A percentile compares a stretch with the other conserved stretches of the same genome.
These are phyloP conservation scores for Microcyclospora tardicrescens DNA, from an alignment of 2,329 filamentous ascomycete genomes.

Conservation along the genomic window DNA sequence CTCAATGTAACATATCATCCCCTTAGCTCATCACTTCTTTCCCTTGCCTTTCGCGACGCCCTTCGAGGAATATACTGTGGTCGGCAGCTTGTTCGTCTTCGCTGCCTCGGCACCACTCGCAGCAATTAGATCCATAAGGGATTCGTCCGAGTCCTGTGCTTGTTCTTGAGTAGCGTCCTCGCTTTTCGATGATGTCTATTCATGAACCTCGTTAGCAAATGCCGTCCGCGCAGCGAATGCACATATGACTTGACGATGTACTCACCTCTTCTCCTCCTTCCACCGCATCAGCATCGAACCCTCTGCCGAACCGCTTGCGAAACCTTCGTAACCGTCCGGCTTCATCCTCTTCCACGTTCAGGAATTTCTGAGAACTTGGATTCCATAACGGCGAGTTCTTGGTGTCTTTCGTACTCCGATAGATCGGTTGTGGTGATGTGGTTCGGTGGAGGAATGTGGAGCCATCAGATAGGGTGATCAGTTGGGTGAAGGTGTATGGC, in stretches of 20 bases:
- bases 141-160: conserved; percentile 33
- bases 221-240: neutral
- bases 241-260: neutral
- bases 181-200: conserved; percentile 35
- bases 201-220: neutral
- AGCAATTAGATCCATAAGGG: conserved; percentile 45
- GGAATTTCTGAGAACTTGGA: conserved; percentile 63
- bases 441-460: conserved; percentile 70
- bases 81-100: conserved; percentile 31
- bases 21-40: conserved; percentile 19
- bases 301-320: conserved; percentile 67
- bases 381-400: conserved; percentile 89
- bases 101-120: conserved; percentile 28
- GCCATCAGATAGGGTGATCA: conserved; percentile 84
- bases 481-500: conserved; percentile 94
- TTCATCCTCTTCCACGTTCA: conserved; percentile 89
- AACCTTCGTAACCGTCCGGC: conserved; percentile 81
- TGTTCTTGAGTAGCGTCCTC: conserved; percentile 26
- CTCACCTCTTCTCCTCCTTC: conserved; percentile 16
- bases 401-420: conserved; percentile 62
- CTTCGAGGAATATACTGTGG: conserved; percentile 23
- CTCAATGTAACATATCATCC: too few species aligned
- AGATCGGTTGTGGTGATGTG: conserved; percentile 54
- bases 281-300: conserved; percentile 55
- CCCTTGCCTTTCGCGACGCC: conserved; percentile 25